These are phyloP conservation scores for Collybiopsis luxurians DNA, from an alignment of 768 basidiomycete species.

Conservation along the genomic window DNA sequence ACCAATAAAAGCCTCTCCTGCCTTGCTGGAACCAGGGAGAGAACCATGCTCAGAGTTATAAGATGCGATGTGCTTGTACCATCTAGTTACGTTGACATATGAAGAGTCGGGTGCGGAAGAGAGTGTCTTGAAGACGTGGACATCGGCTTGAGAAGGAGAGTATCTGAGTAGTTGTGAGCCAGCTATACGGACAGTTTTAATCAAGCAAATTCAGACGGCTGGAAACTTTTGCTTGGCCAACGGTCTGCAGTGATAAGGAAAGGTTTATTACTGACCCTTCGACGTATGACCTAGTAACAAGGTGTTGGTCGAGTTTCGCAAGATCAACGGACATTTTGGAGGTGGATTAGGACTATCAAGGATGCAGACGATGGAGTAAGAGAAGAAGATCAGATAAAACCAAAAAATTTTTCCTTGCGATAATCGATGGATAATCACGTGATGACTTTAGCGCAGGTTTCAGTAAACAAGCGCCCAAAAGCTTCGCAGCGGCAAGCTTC, in stretches of 20 bases:
- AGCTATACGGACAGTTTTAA: constrained; percentile 8
- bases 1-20: constrained; percentile 70
- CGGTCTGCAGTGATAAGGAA: constrained; percentile 28
- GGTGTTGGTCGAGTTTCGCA: constrained; percentile 79
- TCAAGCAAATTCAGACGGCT: constrained; percentile 12
- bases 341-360: constrained; percentile 25
- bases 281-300: constrained; percentile 83
- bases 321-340: constrained; percentile 65
- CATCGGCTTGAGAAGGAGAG: constrained; percentile 92
- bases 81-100: constrained; percentile 77
- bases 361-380: not conserved
- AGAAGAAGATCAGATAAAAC: not conserved
- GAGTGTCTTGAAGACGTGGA: constrained; percentile 85
- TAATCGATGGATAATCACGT: too few species aligned
- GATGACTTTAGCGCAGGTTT: too few species aligned
- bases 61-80: constrained; percentile 94
- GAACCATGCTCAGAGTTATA: constrained; percentile 74
- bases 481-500: too few species aligned
- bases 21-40: constrained; percentile 83
- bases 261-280: constrained; percentile 67
- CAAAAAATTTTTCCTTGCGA: not conserved
- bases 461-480: not conserved
- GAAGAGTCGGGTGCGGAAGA: constrained; percentile 59
- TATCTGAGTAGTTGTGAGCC: constrained; percentile 50
- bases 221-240: constrained; percentile 54